phyloP scores from a whole-genome alignment of 345 rosid species.

The Draba incana region DNA sequence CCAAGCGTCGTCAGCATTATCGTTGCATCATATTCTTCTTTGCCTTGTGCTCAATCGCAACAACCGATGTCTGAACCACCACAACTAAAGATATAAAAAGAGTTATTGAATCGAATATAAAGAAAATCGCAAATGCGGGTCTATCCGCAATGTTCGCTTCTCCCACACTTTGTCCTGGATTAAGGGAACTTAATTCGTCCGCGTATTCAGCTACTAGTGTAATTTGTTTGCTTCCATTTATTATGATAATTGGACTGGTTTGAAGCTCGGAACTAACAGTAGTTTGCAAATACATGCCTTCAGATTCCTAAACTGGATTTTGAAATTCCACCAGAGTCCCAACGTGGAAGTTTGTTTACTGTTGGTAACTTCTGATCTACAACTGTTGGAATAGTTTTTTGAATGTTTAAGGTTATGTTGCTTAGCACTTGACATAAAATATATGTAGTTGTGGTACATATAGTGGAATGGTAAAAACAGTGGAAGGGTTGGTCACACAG shows the following conservation, averaged over 20 bases:
- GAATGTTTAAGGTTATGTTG: too few relatives aligned
- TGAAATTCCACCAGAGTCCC: slow-evolving; percentile 98
- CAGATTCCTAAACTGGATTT: slow-evolving; percentile 94
- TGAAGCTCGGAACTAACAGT: slow-evolving; percentile 8
- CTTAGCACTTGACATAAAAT: too few relatives aligned
- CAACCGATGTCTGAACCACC: slow-evolving; percentile 93
- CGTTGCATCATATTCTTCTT: slow-evolving; percentile 91
- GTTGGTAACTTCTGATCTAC: too few relatives aligned
- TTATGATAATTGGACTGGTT: too few relatives aligned
- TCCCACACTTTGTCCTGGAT: slow-evolving; percentile 59
- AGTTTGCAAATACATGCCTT: slow-evolving; percentile 6
- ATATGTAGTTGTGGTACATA: too few relatives aligned
- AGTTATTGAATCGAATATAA: slow-evolving; percentile 79
- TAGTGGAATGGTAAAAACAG: too few relatives aligned
- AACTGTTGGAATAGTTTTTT: too few relatives aligned
- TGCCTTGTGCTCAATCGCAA: slow-evolving; percentile 87
- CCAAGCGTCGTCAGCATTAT: slow-evolving; percentile 89
- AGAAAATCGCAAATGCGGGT: slow-evolving; percentile 75
- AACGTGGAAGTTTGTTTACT: slow-evolving; percentile 86
- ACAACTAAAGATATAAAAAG: slow-evolving; percentile 95
- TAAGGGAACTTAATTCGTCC: slow-evolving; percentile 49
- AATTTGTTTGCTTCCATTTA: too few relatives aligned
- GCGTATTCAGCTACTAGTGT: too few relatives aligned
- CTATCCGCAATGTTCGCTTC: slow-evolving; percentile 75
- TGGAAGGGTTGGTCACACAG: too few relatives aligned